Base-by-base conservation (phyloP, 2,329 filamentous ascomycete species). In the Trichoderma sp. region DNA sequence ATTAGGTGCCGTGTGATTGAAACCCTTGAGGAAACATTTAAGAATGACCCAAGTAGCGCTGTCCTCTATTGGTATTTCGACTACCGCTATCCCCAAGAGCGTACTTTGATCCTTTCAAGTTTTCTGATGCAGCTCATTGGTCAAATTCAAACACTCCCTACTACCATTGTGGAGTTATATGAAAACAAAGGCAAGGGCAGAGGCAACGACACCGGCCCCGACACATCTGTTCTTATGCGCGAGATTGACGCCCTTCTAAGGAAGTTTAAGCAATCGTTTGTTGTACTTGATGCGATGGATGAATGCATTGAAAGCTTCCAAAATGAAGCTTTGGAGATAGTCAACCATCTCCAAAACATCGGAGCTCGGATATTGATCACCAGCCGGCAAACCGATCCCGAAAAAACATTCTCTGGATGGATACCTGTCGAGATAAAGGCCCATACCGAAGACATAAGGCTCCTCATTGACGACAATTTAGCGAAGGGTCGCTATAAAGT, bases 11-110 rank as follows among this genome's bases (percentile, higher is more conserved):
- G 7, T 3, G 1, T 47, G n/a, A 47, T 47, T 47, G 18, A 47
- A 0, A n/a, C 7, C 5, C 43, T 47, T n/a, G 0, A 1, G 7
- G 2, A 11, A n/a, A 47, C n/a, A 21, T 47, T 47, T 47, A 1
- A 21, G 0, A 47, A 47, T 47, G 43, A 47, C n/a, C 8, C 18
- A 21, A 0, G 4, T 21, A 47, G 43, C 43, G 43, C 43, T n/a
- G 9, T 47, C 43, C 43, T 47, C 43, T 47, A 47, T 47, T 47
- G 43, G 43, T 47, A 47, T 47, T 47, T 47, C 18, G 18, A 47
- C 43, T 47, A 47, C 18, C 3, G 39, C 18, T 0, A 11, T 1
- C 39, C 39, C 15, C 0, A 18, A 47, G 0, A 47, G 39, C 39
- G 1, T 47, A n/a, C 43, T 47, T 21, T 3, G 43, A n/a, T 47